Base-by-base conservation (phyloP, 2,329 filamentous ascomycete species). In the Neopestalotiopsis sp. region DNA sequence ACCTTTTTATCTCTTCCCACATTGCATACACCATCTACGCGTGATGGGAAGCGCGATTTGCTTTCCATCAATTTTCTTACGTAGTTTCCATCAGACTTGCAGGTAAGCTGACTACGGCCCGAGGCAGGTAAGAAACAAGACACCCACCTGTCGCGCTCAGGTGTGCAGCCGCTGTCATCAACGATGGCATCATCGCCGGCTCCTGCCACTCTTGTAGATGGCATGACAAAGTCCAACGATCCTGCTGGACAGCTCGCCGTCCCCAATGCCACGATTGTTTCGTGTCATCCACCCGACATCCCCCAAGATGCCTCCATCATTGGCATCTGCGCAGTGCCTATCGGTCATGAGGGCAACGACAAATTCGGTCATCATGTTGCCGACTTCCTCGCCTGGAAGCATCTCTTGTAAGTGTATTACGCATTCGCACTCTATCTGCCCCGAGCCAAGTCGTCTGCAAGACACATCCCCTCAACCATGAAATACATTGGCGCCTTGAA, bases 351-450 rank as follows among this genome's bases (percentile, higher is more conserved):
- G 13, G 73, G 69, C 34, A 72, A 70, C 34, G 62, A 75, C 24
- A 71, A 77, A 40, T 69, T 75, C 7, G 77, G 76, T 17, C 77
- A 74, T 73, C 75, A 78, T 56, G 67, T 79, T 30, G 60, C 73
- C 13, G 74, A 77, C 63, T 78, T 77, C 65, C 65, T 79, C 1
- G 76, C 76, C 6, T 76, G 75, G 67, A 77, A 73, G 69, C 65
- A 73, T 1, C 72, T 79, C 9, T 67, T n/a, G 45, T 52, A 52
- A 52, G 45, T 52, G n/a, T n/a, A 4, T 3, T 7, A 14, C 20
- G n/a, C 3, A 1, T n/a, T 17, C 20, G 14, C 34, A 7, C 34
- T 52, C 20, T 1, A 52, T 17, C 9, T 52, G 2, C n/a, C n/a
- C 6, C 0, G 6, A 20, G 45, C 17, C 0, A 17, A n/a, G 1